Conservation (phyloP, 441 rosid genomes). For the Populus hybrid region DNA sequence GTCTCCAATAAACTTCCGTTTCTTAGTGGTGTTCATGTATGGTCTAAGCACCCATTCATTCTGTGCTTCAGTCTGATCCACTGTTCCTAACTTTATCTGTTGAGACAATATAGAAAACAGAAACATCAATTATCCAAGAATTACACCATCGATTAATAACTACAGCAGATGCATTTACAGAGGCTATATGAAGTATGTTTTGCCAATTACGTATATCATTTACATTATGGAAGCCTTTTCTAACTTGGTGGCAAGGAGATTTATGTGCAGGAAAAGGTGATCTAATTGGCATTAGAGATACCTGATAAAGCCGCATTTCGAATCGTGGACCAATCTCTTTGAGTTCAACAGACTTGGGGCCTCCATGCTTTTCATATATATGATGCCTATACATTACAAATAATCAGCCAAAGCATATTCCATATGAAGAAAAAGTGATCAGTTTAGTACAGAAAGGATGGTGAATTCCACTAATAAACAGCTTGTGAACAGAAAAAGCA, state of each 20-base stretch:
- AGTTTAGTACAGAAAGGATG: not conserved
- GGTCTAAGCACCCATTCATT: conserved; percentile 84
- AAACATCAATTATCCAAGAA: not conserved
- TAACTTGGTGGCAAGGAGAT: not conserved
- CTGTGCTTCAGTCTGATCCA: conserved; percentile 87
- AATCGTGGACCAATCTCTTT: conserved; percentile 91
- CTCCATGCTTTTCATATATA: conserved; percentile 70
- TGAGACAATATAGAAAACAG: not conserved
- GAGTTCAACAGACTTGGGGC: conserved; percentile 79
- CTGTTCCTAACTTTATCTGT: conserved; percentile 81
- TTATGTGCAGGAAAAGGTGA: not conserved
- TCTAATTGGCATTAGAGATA: conserved; percentile 20
- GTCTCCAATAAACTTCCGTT: conserved; percentile 63
- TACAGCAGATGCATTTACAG: not conserved
- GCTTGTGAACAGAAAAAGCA: not conserved
- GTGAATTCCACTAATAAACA: not conserved
- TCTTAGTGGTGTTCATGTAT: conserved; percentile 86
- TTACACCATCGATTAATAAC: not conserved
- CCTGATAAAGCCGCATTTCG: conserved; percentile 88
- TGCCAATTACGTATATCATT: not conserved
- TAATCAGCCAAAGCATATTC: not conserved
- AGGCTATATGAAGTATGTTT: not conserved
- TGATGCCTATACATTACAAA: conserved; percentile 62
- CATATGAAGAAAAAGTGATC: not conserved
- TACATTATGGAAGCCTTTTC: not conserved